Conservation (phyloP, 75 land plant genomes). For the Pinus taeda region DNA sequence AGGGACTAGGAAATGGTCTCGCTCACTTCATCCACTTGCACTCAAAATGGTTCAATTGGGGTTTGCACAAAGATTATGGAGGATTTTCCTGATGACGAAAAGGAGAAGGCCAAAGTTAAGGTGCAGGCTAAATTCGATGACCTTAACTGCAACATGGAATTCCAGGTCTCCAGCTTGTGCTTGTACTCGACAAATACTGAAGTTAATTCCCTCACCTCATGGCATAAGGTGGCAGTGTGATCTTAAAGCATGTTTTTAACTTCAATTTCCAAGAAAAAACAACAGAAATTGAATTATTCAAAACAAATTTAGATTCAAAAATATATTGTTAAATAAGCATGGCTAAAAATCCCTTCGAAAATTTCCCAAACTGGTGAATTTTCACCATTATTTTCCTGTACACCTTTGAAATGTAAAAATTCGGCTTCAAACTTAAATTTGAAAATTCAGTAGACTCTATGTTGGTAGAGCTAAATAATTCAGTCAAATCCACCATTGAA, state of each 20-base stretch:
- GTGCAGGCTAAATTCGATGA: too few species aligned
- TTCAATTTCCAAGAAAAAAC: background rate
- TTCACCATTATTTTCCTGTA: background rate
- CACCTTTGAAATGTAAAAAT: background rate
- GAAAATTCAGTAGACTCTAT: background rate
- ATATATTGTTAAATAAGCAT: background rate
- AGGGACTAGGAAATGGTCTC: constrained; percentile 1
- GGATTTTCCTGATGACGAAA: too few species aligned
- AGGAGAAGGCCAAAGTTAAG: too few species aligned
- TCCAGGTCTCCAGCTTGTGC: too few species aligned
- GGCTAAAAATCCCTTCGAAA: background rate
- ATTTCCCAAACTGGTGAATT: background rate
- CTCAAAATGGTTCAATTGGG: too few species aligned
- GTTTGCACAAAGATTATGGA: background rate
- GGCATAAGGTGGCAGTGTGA: too few species aligned
- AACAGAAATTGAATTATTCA: background rate
- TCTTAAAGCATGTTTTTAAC: too few species aligned
- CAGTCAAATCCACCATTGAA: background rate
- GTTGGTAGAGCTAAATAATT: background rate
- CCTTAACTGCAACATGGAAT: too few species aligned
- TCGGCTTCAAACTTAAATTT: background rate
- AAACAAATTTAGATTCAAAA: background rate
- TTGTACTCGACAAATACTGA: too few species aligned
- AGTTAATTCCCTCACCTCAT: too few species aligned
- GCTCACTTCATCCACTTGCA: background rate